phyloP scores from a whole-genome alignment of 2,329 filamentous ascomycete species.

The Proliferodiscus dingleyae region DNA sequence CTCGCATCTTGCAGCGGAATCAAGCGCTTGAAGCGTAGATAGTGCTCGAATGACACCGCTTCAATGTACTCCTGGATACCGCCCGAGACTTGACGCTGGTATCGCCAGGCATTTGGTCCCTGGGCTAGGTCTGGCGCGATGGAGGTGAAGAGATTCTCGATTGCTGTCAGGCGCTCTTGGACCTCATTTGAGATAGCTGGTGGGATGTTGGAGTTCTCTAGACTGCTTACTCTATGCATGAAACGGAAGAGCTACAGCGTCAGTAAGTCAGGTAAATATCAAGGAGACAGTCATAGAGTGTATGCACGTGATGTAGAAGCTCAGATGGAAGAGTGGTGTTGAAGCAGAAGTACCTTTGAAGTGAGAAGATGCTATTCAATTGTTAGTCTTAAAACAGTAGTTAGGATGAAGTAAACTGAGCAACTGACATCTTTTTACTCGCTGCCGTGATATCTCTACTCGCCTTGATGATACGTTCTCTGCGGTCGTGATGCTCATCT shows the following conservation, averaged over 20 bases:
- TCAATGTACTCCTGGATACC: conserved; percentile 95
- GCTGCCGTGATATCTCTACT: conserved; percentile 88
- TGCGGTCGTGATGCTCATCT: conserved; percentile 89
- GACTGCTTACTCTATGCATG: conserved; percentile 54
- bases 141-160: conserved; percentile 60
- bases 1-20: conserved; percentile 62
- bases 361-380: conserved; percentile 64
- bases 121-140: conserved; percentile 72
- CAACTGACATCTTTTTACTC: conserved; percentile 88
- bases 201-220: conserved; percentile 61
- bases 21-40: conserved; percentile 71
- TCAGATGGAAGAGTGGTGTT: neutral
- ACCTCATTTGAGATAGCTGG: conserved; percentile 66
- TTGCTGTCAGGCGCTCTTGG: conserved; percentile 63
- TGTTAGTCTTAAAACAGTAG: conserved; percentile 20
- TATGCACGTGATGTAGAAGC: no score
- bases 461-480: conserved; percentile 84
- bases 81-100: conserved; percentile 67
- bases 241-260: no score
- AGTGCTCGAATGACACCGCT: conserved; percentile 82
- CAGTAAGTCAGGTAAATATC: no score
- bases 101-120: conserved; percentile 77
- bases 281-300: no score
- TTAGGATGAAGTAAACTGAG: neutral
- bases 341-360: conserved; percentile 61